Evolutionary conservation across 2,329 filamentous ascomycete genomes (phyloP).

Genomic region (Lachnellula arida): DNA sequence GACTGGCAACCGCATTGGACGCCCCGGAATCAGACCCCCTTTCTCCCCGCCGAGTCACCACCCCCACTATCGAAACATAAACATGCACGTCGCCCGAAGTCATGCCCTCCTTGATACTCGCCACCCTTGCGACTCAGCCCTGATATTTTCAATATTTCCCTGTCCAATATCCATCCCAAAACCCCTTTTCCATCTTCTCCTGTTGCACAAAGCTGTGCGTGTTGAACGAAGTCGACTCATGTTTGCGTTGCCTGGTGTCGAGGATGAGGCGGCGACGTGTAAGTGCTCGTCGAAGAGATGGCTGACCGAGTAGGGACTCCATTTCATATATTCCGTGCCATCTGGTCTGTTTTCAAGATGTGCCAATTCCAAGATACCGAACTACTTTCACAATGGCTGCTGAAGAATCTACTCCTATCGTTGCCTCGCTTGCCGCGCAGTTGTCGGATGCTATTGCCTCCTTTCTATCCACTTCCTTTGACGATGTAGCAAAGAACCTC

Average conservation of each 20-base stretch:
- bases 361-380: background rate
- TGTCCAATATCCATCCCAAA: background rate
- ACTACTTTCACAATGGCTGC: background rate
- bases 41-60: background rate
- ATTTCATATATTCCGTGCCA: slow-evolving; percentile 1
- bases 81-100: slow-evolving; percentile 11
- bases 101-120: background rate
- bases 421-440: slow-evolving; percentile 1
- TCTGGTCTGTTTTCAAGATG: background rate
- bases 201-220: background rate
- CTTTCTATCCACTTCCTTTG: slow-evolving; percentile 1
- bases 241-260: slow-evolving; percentile 3
- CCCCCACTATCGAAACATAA: slow-evolving; percentile 7
- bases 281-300: background rate
- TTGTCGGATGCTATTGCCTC: slow-evolving; percentile 6
- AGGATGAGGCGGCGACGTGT: slow-evolving; percentile 3
- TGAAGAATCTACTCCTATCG: background rate
- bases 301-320: background rate
- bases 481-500: slow-evolving; percentile 5
- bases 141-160: background rate
- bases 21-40: background rate
- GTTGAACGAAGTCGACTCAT: slow-evolving; percentile 10
- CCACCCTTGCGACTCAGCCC: background rate
- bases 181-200: background rate
- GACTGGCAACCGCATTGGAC: background rate